Base-by-base conservation (phyloP, 2,329 filamentous ascomycete genomes). In the Dactylonectria macrodidyma region DNA sequence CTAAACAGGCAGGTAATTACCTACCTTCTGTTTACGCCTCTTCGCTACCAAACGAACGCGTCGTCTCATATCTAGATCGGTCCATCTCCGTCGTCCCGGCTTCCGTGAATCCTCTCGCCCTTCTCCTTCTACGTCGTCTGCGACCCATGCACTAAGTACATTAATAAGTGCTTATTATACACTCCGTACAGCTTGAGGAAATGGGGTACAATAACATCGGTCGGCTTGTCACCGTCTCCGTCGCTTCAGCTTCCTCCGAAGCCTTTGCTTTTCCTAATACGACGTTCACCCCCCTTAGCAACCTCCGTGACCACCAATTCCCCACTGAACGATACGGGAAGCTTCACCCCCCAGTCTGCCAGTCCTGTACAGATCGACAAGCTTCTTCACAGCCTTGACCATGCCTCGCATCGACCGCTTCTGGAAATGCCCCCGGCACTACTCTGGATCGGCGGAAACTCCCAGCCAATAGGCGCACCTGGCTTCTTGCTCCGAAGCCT, bases 321-420 rank as follows among this genome's bases (percentile, higher is more conserved):
- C 58, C 54, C 60, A 65, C 58, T 68, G 33, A 71, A 62, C 66
- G 50, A 61, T 65, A 66, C 68, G 59, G 58, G 65, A 62, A 50
- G 52, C 50, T 51, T 55, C 38, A 19, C 38, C 50, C 56, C 55
- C 50, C 51, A 58, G 38, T 22, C 54, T 26, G 8, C 57, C 52
- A 52, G 59, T 64, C 46, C 65, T 73, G 63, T 57, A 67, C 59
- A 65, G 74, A 76, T 76, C 74, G 74, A 75, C 74, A 62, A 73
- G 71, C 75, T 71, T 71, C 68, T 65, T 73, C 69, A 73, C 58
- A 68, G 66, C 67, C 65, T 65, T 70, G 73, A 72, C 74, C 73
- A 70, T 74, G 73, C 70, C 68, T 69, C 62, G 56, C 62, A 69
- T 67, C 61, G 59, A 71, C 67, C 66, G 64, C 50, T 76, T 76